Conservation (phyloP, 306 rosid genomes). For the Oxytropis ochrocephala region DNA sequence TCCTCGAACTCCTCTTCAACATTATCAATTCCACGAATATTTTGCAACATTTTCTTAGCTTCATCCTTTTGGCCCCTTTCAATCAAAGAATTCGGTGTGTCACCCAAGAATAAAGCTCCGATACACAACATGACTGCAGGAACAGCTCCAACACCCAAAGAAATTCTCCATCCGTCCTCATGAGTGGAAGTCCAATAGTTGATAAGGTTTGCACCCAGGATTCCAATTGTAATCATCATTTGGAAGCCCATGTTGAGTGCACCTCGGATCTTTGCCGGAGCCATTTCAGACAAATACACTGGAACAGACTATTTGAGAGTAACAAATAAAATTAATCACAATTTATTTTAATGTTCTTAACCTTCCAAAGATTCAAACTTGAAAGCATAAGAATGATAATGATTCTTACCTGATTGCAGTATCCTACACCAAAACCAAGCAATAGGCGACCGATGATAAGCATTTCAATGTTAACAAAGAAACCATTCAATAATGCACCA, state of each 20-base stretch:
- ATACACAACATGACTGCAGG: background rate
- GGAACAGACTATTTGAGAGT: slow-evolving; percentile 10
- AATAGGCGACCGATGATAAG: too few species aligned
- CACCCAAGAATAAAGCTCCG: background rate
- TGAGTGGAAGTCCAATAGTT: background rate
- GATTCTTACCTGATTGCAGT: slow-evolving; percentile 11
- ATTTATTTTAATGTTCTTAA: background rate
- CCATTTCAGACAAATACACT: background rate
- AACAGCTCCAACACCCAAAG: background rate
- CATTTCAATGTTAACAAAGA: too few species aligned
- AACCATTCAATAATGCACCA: slow-evolving; percentile 11
- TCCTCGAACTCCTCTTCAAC: too few species aligned
- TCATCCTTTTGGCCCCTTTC: background rate
- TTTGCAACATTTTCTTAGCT: background rate
- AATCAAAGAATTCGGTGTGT: background rate
- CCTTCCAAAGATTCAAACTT: background rate
- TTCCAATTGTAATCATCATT: too few species aligned
- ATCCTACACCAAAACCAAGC: too few species aligned
- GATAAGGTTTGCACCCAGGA: background rate
- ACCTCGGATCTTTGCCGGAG: too few species aligned
- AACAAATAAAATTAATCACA: background rate
- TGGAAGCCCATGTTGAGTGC: too few species aligned
- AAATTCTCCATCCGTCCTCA: background rate
- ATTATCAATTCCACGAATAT: too few species aligned
- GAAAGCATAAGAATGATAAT: too few species aligned